A percentile compares a stretch with the other conserved stretches of the same genome.
Conservation (phyloP, 495 filamentous ascomycete genomes). For the Trichodelitschia bisporula region DNA sequence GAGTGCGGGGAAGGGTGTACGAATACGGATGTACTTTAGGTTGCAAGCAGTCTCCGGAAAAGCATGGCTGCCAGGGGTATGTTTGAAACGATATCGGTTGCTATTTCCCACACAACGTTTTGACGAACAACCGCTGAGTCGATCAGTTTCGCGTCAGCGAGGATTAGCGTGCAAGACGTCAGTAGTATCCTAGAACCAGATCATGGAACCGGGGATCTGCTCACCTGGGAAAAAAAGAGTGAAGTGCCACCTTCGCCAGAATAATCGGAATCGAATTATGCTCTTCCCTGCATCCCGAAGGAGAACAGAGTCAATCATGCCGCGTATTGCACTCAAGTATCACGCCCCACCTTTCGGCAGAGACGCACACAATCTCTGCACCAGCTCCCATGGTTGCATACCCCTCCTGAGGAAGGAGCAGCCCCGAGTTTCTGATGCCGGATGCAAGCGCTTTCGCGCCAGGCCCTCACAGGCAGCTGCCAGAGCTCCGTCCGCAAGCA, state of each 20-base stretch:
- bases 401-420: slow-evolving; percentile 13
- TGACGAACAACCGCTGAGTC: too few relatives aligned
- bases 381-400: slow-evolving; percentile 18
- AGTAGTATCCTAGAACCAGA: too few relatives aligned
- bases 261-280: slow-evolving; percentile 99
- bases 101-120: too few relatives aligned
- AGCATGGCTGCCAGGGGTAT: too few relatives aligned
- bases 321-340: slow-evolving; percentile 99
- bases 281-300: slow-evolving; percentile 17
- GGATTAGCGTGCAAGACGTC: too few relatives aligned
- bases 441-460: slow-evolving; percentile 85
- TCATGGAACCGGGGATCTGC: too few relatives aligned
- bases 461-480: slow-evolving; percentile 79
- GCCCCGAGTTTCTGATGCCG: slow-evolving; percentile 94
- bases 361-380: slow-evolving; percentile 22
- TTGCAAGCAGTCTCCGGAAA: too few relatives aligned
- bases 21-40: too few relatives aligned
- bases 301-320: slow-evolving; percentile 35
- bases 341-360: slow-evolving; percentile 15
- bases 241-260: slow-evolving; percentile 72
- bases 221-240: slow-evolving; percentile 22
- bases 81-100: too few relatives aligned
- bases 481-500: slow-evolving; percentile 13
- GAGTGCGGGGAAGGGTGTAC: too few relatives aligned
- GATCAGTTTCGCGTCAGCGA: too few relatives aligned